phyloP scores from a whole-genome alignment of 108 stramenopile genomes.

The Cyclotella baltica region DNA sequence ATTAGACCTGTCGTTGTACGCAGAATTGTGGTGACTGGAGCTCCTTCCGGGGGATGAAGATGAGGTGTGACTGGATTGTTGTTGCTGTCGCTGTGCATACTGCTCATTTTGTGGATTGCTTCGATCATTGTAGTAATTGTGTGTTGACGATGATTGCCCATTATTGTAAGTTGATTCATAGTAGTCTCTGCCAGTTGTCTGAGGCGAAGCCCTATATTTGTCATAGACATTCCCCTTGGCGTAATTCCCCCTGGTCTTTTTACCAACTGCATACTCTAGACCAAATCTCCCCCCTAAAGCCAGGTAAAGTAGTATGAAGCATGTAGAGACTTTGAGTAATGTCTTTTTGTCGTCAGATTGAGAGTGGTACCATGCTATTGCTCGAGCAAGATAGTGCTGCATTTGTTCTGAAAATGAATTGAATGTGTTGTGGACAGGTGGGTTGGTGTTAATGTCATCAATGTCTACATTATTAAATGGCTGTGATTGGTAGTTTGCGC shows the following conservation, averaged over 20 bases:
- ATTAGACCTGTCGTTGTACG: constrained; percentile 3
- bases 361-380: constrained; percentile 57
- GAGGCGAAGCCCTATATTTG: constrained; percentile 37
- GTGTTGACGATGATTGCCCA: not conserved
- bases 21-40: not conserved
- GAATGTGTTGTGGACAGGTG: constrained; percentile 8
- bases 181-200: not conserved
- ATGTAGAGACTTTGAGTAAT: constrained; percentile 59
- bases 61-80: constrained; percentile 9
- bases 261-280: constrained; percentile 45
- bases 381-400: constrained; percentile 37
- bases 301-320: constrained; percentile 69
- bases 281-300: constrained; percentile 87
- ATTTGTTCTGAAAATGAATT: constrained; percentile 52
- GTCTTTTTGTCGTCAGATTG: constrained; percentile 68
- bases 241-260: constrained; percentile 62
- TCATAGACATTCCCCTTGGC: constrained; percentile 67
- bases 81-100: constrained; percentile 32
- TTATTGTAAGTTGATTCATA: not conserved
- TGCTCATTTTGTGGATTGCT: constrained; percentile 42
- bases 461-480: constrained; percentile 41
- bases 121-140: constrained; percentile 46
- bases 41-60: not conserved
- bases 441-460: constrained; percentile 37
- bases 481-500: constrained; percentile 31